Conservation (phyloP, 441 rosid genomes). For the Euphorbia corollata region DNA sequence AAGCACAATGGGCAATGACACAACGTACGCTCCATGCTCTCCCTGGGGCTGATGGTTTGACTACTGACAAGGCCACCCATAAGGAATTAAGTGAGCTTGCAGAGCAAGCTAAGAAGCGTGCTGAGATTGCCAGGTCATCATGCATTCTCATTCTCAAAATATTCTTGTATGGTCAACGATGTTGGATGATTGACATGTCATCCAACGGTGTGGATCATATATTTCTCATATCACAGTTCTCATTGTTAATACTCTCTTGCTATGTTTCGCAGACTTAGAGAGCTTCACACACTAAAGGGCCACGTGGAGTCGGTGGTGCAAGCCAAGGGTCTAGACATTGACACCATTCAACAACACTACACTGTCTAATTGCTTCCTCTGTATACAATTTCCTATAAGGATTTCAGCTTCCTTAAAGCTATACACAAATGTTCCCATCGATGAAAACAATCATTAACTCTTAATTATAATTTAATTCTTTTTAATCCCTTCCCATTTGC, state of each 20-base stretch:
- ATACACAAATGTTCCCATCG: background rate
- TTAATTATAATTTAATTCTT: no score
- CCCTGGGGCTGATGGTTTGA: constrained; percentile 30
- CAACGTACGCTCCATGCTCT: constrained; percentile 88
- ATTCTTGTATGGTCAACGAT: no score
- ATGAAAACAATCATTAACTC: no score
- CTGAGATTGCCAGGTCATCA: constrained; percentile 65
- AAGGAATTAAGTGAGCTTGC: constrained; percentile 58
- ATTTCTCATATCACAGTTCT: no score
- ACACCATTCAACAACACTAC: constrained; percentile 71
- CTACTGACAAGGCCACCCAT: constrained; percentile 36
- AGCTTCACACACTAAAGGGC: constrained; percentile 71
- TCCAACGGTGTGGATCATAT: no score
- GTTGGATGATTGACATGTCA: no score
- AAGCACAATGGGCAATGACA: constrained; percentile 82
- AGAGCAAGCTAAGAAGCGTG: constrained; percentile 78
- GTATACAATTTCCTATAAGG: no score
- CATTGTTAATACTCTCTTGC: no score
- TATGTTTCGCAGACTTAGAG: constrained; percentile 44
- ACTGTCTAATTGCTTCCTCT: constrained; percentile 29
- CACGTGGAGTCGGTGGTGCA: constrained; percentile 77
- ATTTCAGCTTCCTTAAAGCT: no score
- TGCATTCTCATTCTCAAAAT: background rate
- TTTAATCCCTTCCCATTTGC: background rate
- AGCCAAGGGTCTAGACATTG: constrained; percentile 70